Percentiles rank a stretch among this genome's conserved stretches.
Evolutionary conservation across 805 yeast species (phyloP).

Genomic region (Saccharomycopsis lassenensis): DNA sequence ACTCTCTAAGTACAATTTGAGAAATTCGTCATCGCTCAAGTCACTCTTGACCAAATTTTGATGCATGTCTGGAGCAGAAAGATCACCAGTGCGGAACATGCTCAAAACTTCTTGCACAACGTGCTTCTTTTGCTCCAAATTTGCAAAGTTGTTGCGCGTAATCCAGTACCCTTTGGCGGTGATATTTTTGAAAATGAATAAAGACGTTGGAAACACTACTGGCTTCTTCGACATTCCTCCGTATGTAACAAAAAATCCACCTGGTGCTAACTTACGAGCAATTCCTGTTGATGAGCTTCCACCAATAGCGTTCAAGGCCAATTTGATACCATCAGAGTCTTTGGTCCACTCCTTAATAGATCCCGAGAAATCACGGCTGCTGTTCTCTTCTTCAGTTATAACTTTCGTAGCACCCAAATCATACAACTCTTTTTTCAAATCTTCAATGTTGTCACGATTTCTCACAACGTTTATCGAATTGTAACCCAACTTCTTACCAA

Average conservation of each 20-base stretch:
- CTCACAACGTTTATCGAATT: conserved; percentile 84
- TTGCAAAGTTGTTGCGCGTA: conserved; percentile 47
- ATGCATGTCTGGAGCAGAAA: conserved; percentile 37
- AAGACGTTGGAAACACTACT: conserved; percentile 78
- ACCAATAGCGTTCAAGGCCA: conserved; percentile 90
- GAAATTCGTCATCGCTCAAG: conserved; percentile 29
- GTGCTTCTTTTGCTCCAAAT: conserved; percentile 49
- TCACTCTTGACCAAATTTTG: conserved; percentile 24
- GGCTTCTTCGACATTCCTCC: conserved; percentile 99
- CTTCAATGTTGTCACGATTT: conserved; percentile 68
- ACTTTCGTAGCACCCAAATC: conserved; percentile 79
- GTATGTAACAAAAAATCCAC: conserved; percentile 78
- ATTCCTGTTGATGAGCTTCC: conserved; percentile 76
- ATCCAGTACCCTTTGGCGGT: conserved; percentile 91
- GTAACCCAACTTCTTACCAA: conserved; percentile 66
- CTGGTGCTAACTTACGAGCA: conserved; percentile 66
- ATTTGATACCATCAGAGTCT: conserved; percentile 36
- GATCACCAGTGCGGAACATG: conserved; percentile 46
- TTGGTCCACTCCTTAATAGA: conserved; percentile 28
- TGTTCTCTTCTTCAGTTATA: conserved; percentile 78
- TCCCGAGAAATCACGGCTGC: conserved; percentile 53
- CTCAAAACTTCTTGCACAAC: conserved; percentile 46
- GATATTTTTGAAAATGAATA: conserved; percentile 82
- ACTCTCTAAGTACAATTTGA: conserved; percentile 26
- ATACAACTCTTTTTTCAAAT: conserved; percentile 36